These are phyloP conservation scores for Allantophomopsis lycopodina DNA, from an alignment of 2,329 filamentous ascomycete species.

Conservation along the genomic window DNA sequence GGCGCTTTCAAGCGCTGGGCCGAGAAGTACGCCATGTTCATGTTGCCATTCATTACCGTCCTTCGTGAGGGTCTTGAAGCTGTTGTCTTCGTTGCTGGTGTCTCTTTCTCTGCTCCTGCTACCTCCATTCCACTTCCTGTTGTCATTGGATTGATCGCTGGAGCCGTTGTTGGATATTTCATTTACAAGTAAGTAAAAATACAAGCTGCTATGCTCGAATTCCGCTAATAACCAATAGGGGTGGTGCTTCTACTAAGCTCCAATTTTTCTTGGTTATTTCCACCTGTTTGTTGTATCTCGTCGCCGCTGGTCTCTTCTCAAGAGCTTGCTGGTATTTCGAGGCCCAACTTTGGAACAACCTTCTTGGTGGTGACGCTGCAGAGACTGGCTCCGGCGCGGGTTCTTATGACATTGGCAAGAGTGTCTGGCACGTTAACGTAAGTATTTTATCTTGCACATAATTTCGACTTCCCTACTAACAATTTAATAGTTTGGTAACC, in stretches of 20 bases:
- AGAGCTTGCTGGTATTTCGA: slow-evolving; percentile 65
- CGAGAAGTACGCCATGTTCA: slow-evolving; percentile 77
- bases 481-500: slow-evolving; percentile 59
- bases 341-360: slow-evolving; percentile 44
- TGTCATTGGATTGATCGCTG: slow-evolving; percentile 55
- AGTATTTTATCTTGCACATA: slow-evolving; percentile 17
- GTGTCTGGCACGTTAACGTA: slow-evolving; percentile 73
- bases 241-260: slow-evolving; percentile 49
- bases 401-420: slow-evolving; percentile 65
- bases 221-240: slow-evolving; percentile 19
- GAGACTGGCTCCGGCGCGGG: slow-evolving; percentile 56
- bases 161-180: slow-evolving; percentile 52
- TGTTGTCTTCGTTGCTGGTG: slow-evolving; percentile 75
- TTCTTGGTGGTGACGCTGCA: slow-evolving; percentile 35
- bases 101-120: slow-evolving; percentile 63
- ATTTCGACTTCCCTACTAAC: slow-evolving; percentile 3
- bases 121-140: slow-evolving; percentile 67
- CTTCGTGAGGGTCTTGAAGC: slow-evolving; percentile 76
- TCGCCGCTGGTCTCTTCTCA: slow-evolving; percentile 72
- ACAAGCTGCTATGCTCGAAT: not conserved
- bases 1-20: slow-evolving; percentile 44
- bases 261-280: slow-evolving; percentile 73
- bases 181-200: slow-evolving; percentile 56
- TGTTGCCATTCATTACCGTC: slow-evolving; percentile 79
- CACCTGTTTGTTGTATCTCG: slow-evolving; percentile 73